Conservation (phyloP, 805 yeast genomes). For the Yamadazyma scolyti region DNA sequence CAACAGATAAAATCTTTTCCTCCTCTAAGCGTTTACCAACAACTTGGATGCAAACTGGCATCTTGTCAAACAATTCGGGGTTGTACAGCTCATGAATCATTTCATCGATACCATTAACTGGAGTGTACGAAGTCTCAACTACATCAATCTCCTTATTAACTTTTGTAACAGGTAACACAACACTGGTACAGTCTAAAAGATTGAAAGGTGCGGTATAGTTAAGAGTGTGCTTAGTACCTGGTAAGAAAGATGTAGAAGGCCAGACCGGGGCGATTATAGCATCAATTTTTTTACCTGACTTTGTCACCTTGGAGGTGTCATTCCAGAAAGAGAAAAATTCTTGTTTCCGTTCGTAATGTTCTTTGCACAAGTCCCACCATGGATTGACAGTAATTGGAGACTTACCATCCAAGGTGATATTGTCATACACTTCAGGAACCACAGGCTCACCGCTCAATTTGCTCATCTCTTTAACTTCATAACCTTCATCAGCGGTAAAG, state of each 20-base stretch:
- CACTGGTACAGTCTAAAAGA: constrained; percentile 2
- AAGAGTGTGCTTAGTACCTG: background rate
- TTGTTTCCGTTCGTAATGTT: constrained; percentile 14
- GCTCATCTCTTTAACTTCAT: constrained; percentile 27
- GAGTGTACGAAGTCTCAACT: background rate
- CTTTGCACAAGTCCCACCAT: constrained; percentile 5
- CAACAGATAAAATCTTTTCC: constrained; percentile 4
- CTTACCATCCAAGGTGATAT: constrained; percentile 23
- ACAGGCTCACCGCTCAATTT: constrained; percentile 42
- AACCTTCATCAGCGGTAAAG: constrained; percentile 15
- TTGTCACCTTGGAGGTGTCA: constrained; percentile 9
- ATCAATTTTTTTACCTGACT: constrained; percentile 46
- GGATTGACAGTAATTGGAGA: background rate
- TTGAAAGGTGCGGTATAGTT: constrained; percentile 6
- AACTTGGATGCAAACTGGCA: constrained; percentile 7
- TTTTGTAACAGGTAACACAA: constrained; percentile 4
- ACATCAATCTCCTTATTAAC: constrained; percentile 2
- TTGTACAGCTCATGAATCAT: constrained; percentile 1
- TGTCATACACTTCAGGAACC: constrained; percentile 33
- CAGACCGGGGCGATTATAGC: constrained; percentile 28
- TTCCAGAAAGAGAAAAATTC: constrained; percentile 31
- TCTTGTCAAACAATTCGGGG: constrained; percentile 3
- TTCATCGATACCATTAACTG: constrained; percentile 2
- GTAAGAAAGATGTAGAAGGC: constrained; percentile 3
- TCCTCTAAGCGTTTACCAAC: constrained; percentile 3